Evolutionary conservation across 768 basidiomycete species (phyloP), one percentile per base, ranked within the genome.

Genomic region (Amanita subjunquillea): DNA sequence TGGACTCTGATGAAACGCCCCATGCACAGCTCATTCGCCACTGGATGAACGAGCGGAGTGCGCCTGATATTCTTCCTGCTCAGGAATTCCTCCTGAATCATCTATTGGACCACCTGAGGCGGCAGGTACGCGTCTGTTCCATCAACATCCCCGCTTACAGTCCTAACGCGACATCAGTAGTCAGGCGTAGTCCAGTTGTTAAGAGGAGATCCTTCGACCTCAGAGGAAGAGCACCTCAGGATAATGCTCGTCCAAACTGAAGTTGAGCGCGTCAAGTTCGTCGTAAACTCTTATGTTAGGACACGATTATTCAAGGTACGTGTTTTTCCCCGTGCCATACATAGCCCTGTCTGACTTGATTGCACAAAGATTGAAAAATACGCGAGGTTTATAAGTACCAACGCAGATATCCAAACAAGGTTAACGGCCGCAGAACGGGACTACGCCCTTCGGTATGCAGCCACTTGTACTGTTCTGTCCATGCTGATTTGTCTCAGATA

Each of bases 211-310:
- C 87, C 90, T 0, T 78, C 81, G 36, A 85, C 89, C 2, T 90
- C 86, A 1, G 91, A 95, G 60, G 91, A 95, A 56, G 93, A 97
- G 57, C 92, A 97, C 60, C 87, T 93, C 55, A 75, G 91, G 58
- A 88, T 95, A 32, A 85, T 91, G 74, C 83, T 97, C 50, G 93
- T 90, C 0, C 91, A 94, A 68, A 94, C 91, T 0, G 93, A 97
- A 67, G 80, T 95, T 58, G 93, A 97, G 63, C 81, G 94, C 39
- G 89, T 91, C 59, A 94, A 92, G 67, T 97, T 92, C 62, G 79
- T 95, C 51, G 81, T 96, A 23, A 72, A 93, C 53, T 90, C 91
- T 1, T 97, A 95, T 64, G 77, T 95, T 4, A 78, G 94, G 22
- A 90, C 87, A 27, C 74, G 93, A 54, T 65, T 95, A 48, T 83